These are phyloP conservation scores for Thyridium curvatum DNA, from an alignment of 2,329 filamentous ascomycete genomes.

Conservation along the genomic window DNA sequence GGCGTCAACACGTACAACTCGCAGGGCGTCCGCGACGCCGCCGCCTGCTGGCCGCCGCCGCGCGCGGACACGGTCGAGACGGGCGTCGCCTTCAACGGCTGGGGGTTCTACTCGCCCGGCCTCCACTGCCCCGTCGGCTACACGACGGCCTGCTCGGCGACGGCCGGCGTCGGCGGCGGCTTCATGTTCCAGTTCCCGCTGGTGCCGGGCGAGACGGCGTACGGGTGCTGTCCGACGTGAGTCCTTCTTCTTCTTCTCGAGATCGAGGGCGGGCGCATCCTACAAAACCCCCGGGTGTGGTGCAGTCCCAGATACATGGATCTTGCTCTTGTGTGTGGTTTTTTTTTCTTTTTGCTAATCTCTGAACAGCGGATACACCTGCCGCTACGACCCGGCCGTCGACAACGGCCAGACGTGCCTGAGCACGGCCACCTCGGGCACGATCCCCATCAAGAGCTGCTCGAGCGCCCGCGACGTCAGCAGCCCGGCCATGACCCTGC, in stretches of 20 bases:
- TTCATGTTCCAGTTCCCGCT: conserved; percentile 3
- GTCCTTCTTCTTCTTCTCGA: neutral
- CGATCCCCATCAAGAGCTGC: conserved; percentile 1
- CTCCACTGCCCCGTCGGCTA: conserved; percentile 23
- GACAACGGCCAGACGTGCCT: conserved; percentile 1
- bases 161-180: conserved; percentile 8
- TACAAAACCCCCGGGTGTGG: too few relatives aligned
- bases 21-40: conserved; percentile 14
- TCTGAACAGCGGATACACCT: conserved; percentile 1
- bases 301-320: too few relatives aligned
- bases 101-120: conserved; percentile 29
- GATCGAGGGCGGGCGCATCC: too few relatives aligned
- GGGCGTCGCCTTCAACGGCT: conserved; percentile 15
- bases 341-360: neutral
- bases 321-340: too few relatives aligned
- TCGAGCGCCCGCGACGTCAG: neutral
- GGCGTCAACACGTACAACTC: conserved; percentile 1
- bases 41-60: conserved; percentile 21
- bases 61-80: conserved; percentile 7
- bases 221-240: conserved; percentile 4
- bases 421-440: neutral
- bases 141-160: conserved; percentile 21
- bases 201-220: conserved; percentile 1
- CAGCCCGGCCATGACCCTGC: conserved; percentile 1
- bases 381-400: neutral